Evolutionary conservation across 108 stramenopile species (phyloP), one percentile per base, ranked within the genome.

Genomic region (Cyclotella atomus): DNA sequence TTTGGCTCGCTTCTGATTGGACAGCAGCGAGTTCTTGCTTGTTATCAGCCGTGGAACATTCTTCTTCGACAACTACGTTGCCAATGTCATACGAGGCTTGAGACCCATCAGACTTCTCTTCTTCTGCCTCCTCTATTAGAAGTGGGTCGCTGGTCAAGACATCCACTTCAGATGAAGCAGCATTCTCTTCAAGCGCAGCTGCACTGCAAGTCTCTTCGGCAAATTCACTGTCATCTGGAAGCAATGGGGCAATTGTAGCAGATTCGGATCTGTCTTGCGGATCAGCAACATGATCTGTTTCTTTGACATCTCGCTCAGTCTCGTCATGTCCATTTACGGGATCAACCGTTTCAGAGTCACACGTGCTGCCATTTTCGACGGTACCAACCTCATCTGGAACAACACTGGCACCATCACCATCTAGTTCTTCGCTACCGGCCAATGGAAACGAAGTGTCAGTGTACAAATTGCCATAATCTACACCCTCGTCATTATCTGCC

Each of bases 391-490:
- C 56, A 57, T 32, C 28, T 14, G 1, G 56, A 57, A 16, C 20
- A 19, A 57, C 30, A 57, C 5, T 9, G 55, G 16, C 29, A 30
- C 5, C 30, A 56, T 49, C 55, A 43, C 16, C 57, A 1, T 52
- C 28, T 4, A 59, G 47, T 23, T 52, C 60, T 19, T 71, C 60
- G 33, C 20, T 28, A 33, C 23, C 16, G 1, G 36, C 50, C 27
- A 52, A 10, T 9, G 55, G 54, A 28, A 65, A 59, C 19, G 32
- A 17, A 0, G 17, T 54, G n/a, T 65, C 55, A 5, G 65, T 66
- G 36, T 65, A 65, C 35, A 75, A 75, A 45, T 65, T 54, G 24
- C 65, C 53, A 33, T 65, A 57, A 66, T 75, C 64, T 12, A 19
- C 65, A 19, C 68, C 68, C 27, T 70, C 68, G 7, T 71, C 44